Percentiles rank a stretch among this genome's conserved stretches.
These are phyloP conservation scores for Emydomyces testavorans DNA, from an alignment of 2,329 filamentous ascomycete species.

Conservation along the genomic window DNA sequence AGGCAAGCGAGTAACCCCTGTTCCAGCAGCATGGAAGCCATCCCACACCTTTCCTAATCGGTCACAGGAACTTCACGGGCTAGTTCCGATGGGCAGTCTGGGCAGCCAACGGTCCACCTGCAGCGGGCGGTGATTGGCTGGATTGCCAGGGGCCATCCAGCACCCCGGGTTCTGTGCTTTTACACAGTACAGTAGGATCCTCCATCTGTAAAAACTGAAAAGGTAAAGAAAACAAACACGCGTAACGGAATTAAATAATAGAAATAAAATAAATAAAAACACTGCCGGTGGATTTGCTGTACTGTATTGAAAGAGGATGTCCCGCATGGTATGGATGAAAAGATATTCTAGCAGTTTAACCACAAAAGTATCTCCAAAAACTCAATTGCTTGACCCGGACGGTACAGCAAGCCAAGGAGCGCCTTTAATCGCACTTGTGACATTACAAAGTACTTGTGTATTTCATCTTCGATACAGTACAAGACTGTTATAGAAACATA, in stretches of 20 bases:
- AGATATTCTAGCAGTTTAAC: too few species aligned
- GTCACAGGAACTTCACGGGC: background rate
- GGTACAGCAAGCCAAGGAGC: conserved; percentile 5
- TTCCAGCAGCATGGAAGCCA: conserved; percentile 3
- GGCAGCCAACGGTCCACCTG: background rate
- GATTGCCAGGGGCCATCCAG: conserved; percentile 7
- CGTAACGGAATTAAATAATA: too few species aligned
- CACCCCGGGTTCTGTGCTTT: conserved; percentile 5
- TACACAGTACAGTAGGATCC: too few species aligned
- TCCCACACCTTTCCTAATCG: background rate
- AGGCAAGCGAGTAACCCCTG: background rate
- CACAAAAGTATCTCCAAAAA: background rate
- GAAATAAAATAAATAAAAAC: too few species aligned
- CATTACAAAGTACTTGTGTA: too few species aligned
- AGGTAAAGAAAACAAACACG: too few species aligned
- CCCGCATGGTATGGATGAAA: too few species aligned
- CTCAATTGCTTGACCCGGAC: conserved; percentile 2
- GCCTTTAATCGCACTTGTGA: conserved; percentile 8
- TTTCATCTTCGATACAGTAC: too few species aligned
- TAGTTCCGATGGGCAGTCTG: background rate
- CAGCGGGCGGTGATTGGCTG: background rate
- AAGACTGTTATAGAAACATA: too few species aligned
- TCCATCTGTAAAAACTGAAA: too few species aligned
- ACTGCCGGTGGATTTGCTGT: too few species aligned
- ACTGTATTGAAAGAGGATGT: background rate